Evolutionary conservation across 139 green algal species (phyloP).

Genomic region (Coelastrella sp.): DNA sequence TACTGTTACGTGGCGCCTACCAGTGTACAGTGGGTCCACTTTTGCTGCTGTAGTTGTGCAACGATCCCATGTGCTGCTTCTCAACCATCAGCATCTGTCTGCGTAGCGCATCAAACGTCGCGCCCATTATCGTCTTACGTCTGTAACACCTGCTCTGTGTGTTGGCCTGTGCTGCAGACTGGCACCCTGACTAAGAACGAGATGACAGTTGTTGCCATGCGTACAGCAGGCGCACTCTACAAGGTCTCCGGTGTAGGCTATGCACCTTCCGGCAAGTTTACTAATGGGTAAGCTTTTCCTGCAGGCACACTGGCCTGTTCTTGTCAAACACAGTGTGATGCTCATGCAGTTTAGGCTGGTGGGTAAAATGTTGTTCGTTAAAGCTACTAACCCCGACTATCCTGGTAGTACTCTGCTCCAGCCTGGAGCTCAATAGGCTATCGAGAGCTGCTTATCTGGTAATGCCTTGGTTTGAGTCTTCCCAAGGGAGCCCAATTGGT

Average conservation of each 20-base stretch:
- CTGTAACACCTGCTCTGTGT: background rate
- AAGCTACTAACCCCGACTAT: no score
- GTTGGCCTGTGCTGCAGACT: background rate
- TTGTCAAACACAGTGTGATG: background rate
- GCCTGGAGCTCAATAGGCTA: background rate
- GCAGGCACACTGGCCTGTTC: background rate
- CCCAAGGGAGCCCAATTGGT: no score
- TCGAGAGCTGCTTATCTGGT: background rate
- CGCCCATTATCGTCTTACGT: background rate
- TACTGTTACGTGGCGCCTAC: no score
- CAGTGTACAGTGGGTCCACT: no score
- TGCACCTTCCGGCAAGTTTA: conserved; percentile 52
- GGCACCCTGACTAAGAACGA: conserved; percentile 88
- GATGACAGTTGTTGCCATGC: conserved; percentile 70
- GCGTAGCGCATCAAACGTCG: no score
- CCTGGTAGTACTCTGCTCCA: no score
- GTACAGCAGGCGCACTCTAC: conserved; percentile 39
- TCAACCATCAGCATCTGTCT: no score
- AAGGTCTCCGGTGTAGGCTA: conserved; percentile 60
- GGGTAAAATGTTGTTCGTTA: no score
- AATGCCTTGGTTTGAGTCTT: no score
- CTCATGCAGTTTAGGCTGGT: no score
- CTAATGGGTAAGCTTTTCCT: background rate
- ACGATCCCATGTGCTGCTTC: no score
- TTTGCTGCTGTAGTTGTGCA: no score